Evolutionary conservation across 1,284 basidiomycete genomes (phyloP).

Genomic region (Puccinia sorghi): DNA sequence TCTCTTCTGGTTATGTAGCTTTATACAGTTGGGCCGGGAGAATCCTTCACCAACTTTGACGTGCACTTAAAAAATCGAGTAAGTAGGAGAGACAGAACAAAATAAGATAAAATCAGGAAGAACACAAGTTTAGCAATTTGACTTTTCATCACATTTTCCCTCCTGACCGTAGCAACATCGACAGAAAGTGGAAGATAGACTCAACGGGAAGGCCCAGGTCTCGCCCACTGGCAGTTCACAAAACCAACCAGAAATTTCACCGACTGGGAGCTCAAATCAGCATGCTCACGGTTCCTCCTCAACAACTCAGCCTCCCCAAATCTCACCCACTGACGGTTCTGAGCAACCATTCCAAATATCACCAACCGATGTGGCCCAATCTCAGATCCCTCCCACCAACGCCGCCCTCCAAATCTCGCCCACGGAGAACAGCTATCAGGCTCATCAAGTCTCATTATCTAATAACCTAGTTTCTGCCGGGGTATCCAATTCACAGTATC

Average conservation of each 20-base stretch:
- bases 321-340: slow-evolving; percentile 32
- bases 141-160: neutral
- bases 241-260: slow-evolving; percentile 8
- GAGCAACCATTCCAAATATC: slow-evolving; percentile 5
- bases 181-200: slow-evolving; percentile 38
- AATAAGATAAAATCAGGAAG: neutral
- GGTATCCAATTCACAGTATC: neutral
- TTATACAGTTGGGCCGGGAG: slow-evolving; percentile 89
- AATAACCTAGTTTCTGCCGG: neutral
- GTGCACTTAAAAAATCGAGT: slow-evolving; percentile 78
- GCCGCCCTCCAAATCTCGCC: slow-evolving; percentile 1
- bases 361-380: neutral
- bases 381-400: neutral
- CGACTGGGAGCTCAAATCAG: neutral
- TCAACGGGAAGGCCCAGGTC: neutral
- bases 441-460: slow-evolving; percentile 8
- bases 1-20: slow-evolving; percentile 62
- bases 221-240: slow-evolving; percentile 1
- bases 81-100: slow-evolving; percentile 3
- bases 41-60: slow-evolving; percentile 85
- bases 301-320: slow-evolving; percentile 4
- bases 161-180: slow-evolving; percentile 44
- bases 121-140: no score
- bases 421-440: neutral
- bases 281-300: neutral